Evolutionary conservation across 306 rosid genomes (phyloP).

Genomic region (Prunus mume): DNA sequence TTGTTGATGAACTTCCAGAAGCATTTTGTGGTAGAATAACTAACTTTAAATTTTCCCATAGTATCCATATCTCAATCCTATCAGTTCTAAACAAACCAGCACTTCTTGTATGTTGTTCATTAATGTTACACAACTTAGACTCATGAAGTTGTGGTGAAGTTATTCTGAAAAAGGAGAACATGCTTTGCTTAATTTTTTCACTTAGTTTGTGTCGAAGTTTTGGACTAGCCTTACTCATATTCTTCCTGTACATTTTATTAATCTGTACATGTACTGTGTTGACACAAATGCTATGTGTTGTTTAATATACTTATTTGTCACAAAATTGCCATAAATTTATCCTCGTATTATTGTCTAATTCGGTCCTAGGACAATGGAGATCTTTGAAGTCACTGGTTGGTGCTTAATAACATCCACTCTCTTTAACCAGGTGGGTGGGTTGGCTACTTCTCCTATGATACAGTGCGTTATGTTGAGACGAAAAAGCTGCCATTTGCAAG

Average conservation of each 20-base stretch:
- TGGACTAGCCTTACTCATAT: background rate
- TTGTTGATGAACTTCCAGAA: conserved; percentile 83
- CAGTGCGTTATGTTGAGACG: conserved; percentile 92
- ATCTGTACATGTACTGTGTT: background rate
- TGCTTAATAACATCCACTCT: conserved; percentile 10
- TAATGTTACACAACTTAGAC: background rate
- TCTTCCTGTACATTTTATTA: background rate
- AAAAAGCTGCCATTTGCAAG: conserved; percentile 81
- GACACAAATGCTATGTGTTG: background rate
- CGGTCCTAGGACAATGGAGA: background rate
- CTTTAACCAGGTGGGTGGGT: conserved; percentile 87
- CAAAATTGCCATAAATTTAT: background rate
- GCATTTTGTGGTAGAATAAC: conserved; percentile 75
- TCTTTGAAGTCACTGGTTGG: background rate
- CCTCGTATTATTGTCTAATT: background rate
- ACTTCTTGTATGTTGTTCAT: background rate
- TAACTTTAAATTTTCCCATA: background rate
- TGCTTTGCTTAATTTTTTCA: background rate
- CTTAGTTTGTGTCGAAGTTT: background rate
- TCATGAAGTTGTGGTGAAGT: background rate
- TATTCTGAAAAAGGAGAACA: background rate
- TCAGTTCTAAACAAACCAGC: background rate
- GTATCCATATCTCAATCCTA: background rate
- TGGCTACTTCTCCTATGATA: conserved; percentile 94
- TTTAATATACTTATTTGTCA: background rate